Base-by-base conservation (phyloP, 1,139 yeast genomes). In the Candida anutae region DNA sequence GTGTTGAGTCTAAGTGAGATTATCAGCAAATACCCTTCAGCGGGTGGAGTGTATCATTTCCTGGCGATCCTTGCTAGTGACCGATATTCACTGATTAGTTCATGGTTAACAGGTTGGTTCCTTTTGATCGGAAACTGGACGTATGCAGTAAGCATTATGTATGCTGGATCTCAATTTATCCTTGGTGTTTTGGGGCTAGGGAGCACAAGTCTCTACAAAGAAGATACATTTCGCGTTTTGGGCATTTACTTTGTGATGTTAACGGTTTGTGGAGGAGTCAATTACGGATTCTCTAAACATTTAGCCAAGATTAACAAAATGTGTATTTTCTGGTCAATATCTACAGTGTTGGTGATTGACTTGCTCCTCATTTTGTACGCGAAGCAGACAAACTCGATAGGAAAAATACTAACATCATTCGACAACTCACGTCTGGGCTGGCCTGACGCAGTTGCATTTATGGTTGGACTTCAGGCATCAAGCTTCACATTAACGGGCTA, bases 81-180 rank as follows among this genome's bases (percentile, higher is more conserved):
- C 5, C 60, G 59, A 28, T 71, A 73, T 35, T 68, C 81, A 5
- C 50, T 67, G 25, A 48, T 69, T 3, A 58, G 75, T 30, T 75
- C 84, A 5, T 80, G 88, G 87, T 72, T 69, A 43, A 78, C 84
- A 0, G 90, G 90, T 0, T 81, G 88, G 82, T 68, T 76, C 36
- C 55, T 79, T 29, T 58, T 80, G 16, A 64, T 81, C 15, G 90
- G 93, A 1, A 79, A 77, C 42, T 75, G 87, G 82, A 70, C 84
- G 2, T 79, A 77, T 69, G 74, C 81, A 31, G 74, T 78, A 5
- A 74, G 84, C 36, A 76, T 78, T 32, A 66, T 81, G 31, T 81
- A 77, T 53, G 77, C 83, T 1, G 93, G 88, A 1, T 69, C 87
- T 1, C 87, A 79, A 43, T 74, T 81, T 42, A 69, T 79, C 10